Base-by-base conservation (phyloP, 2,329 filamentous ascomycete genomes). In the Fusarium goolgardi region DNA sequence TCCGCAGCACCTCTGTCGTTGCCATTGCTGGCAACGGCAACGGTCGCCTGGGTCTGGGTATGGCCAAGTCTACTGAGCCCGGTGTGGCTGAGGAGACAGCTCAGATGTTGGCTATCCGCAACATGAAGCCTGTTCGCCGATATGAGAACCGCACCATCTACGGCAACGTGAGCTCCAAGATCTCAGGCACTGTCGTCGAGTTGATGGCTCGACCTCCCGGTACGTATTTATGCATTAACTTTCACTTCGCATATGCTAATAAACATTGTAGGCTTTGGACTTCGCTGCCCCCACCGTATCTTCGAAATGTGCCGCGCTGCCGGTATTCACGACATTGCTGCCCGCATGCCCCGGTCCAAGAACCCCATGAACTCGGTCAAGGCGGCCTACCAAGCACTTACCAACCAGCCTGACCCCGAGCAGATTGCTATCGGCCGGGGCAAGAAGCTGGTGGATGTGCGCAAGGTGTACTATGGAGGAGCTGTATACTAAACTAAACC, bases 331-430 rank as follows among this genome's bases (percentile, higher is more conserved):
- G 96, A 99, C 78, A 87, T 99, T 34, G 87, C 94, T 18, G 94
- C 93, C 49, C 87, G 87, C 71, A 94, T 97, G 66, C 90, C 90
- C 37, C 91, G 95, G 45, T 93, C 93, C 66, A 88, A 94, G 75
- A 98, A 97, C 84, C 93, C 94, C 72, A 97, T 98, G 94, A 99
- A 99, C 84, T 93, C 94, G 20, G 91, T 97, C 81, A 97, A 97
- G 83, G 96, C 96, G 16, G 87, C 93, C 40, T 92, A 92, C 80
- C 80, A 95, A 78, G 95, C 94, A 7, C 84, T 99, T 66, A 87
- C 88, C 78, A 91, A 85, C 82, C 96, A 99, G 83, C 88, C 88
- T 64, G 85, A 97, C 76, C 96, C 96, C 31, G 93, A 98, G 78
- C 90, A 95, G 76, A 90, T 99, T 76, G 96, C 96, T 58, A 86